Conservation (phyloP, 2,329 filamentous ascomycete genomes). For the Aspergillus tamarii region DNA sequence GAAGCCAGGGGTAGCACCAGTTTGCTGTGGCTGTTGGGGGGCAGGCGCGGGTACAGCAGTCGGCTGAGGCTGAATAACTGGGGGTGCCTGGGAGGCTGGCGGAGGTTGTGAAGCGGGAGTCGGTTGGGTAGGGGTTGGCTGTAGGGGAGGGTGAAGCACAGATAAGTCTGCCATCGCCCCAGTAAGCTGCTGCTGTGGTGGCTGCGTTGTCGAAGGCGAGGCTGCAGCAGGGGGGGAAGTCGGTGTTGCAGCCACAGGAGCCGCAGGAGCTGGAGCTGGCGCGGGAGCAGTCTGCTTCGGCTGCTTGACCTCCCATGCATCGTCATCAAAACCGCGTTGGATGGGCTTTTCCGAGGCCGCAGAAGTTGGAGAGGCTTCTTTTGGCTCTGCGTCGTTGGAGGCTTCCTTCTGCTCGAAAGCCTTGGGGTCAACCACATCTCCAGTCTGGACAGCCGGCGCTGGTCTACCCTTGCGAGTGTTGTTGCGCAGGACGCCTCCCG, state of each 20-base stretch:
- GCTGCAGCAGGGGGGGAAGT: conserved; percentile 29
- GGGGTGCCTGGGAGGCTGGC: conserved; percentile 41
- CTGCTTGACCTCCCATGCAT: conserved; percentile 96
- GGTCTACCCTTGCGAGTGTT: conserved; percentile 93
- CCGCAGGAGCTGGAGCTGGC: conserved; percentile 44
- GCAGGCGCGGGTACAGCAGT: conserved; percentile 40
- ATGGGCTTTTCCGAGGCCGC: conserved; percentile 54
- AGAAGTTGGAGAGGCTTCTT: conserved; percentile 54
- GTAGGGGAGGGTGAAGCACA: conserved; percentile 62
- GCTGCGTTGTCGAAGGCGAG: conserved; percentile 37
- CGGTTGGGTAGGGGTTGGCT: conserved; percentile 54
- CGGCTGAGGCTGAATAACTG: conserved; percentile 41
- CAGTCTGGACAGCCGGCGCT: conserved; percentile 81
- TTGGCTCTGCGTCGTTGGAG: conserved; percentile 43
- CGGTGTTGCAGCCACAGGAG: conserved; percentile 40
- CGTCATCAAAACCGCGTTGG: conserved; percentile 80
- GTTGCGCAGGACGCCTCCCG: conserved; percentile 87
- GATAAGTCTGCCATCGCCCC: conserved; percentile 72
- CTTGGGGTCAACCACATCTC: conserved; percentile 83
- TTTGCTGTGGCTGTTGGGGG: conserved; percentile 47
- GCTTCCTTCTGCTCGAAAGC: conserved; percentile 72
- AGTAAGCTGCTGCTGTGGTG: conserved; percentile 53
- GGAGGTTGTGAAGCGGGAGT: conserved; percentile 53
- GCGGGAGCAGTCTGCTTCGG: conserved; percentile 60
- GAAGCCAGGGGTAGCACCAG: conserved; percentile 52